Base-by-base conservation (phyloP, 163 green algal genomes). In the Scenedesmus sp. region DNA sequence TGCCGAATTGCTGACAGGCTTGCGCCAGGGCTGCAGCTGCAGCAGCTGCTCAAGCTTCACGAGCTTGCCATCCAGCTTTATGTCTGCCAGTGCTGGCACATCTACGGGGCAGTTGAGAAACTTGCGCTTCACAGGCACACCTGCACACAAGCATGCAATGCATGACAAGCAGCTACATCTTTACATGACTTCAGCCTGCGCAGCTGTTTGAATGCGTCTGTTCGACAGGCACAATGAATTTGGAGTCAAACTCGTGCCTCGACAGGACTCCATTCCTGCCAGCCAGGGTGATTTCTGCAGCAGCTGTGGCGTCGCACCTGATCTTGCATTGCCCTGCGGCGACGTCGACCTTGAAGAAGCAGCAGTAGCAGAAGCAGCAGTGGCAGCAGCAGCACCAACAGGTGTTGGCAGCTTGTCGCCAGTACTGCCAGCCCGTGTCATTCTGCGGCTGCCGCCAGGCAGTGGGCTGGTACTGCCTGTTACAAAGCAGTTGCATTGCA, bases 21-120 rank as follows among this genome's bases (percentile, higher is more conserved):
- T 60, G 56, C n/a, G 60, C 89, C 89, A 92, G 13, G 89, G 90
- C 84, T 87, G 70, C 6, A 87, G 84, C 73, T 86, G 56, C 67
- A 93, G 73, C 34, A 93, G 56, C 70, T 90, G 70, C 70, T 93
- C 90, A 5, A 90, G 18, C 60, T 83, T 90, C 3, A 87, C 15
- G 0, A 52, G 26, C 59, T 90, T 90, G 12, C 90, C 84, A 23
- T 93, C 90, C 1, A 93, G 73, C 59, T 85, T 84, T 4, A 93
- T 20, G 18, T 93, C 90, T 0, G 23, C 10, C 16, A 93, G n/a
- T 18, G 56, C 20, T 52, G 76, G 87, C n/a, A 81, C 52, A 81
- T 87, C 76, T 4, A 91, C 73, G 3, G 76, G 76, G 87, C 76
- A 87, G 57, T 62, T 64, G 9, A 60, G 81, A 4, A 18, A 0